Conservation (phyloP, 78 protist species). For the Chrysochromulina parva region DNA sequence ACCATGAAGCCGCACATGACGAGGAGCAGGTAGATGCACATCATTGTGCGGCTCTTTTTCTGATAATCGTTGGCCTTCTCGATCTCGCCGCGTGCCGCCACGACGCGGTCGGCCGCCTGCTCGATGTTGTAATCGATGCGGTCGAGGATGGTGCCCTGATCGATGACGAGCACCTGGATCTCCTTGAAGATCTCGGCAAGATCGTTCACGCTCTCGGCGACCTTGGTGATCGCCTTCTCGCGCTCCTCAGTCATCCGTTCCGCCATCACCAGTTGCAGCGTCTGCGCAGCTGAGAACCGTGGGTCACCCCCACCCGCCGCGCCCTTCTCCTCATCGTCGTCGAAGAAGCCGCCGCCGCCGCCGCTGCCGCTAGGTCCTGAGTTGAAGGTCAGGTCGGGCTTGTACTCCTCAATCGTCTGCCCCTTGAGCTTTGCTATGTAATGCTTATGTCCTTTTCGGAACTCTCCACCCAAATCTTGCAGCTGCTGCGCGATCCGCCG, state of each 20-base stretch:
- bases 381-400: not conserved
- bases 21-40: slow-evolving; percentile 17
- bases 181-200: not conserved
- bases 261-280: not conserved
- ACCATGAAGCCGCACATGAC: not conserved
- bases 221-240: not conserved
- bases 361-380: not conserved
- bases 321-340: not conserved
- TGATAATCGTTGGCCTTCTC: not conserved
- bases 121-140: slow-evolving; percentile 32
- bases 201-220: not conserved
- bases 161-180: slow-evolving; percentile 15
- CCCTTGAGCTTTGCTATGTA: not conserved
- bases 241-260: not conserved
- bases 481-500: not conserved
- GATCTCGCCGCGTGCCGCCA: not conserved
- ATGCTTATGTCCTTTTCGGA: not conserved
- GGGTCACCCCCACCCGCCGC: not conserved
- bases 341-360: not conserved
- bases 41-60: not conserved
- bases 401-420: not conserved
- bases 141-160: slow-evolving; percentile 19
- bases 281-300: not conserved
- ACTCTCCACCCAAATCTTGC: not conserved
- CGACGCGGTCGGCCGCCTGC: not conserved